These are phyloP conservation scores for Euryodendron excelsum DNA, from an alignment of 148 eudicot species.

Conservation along the genomic window DNA sequence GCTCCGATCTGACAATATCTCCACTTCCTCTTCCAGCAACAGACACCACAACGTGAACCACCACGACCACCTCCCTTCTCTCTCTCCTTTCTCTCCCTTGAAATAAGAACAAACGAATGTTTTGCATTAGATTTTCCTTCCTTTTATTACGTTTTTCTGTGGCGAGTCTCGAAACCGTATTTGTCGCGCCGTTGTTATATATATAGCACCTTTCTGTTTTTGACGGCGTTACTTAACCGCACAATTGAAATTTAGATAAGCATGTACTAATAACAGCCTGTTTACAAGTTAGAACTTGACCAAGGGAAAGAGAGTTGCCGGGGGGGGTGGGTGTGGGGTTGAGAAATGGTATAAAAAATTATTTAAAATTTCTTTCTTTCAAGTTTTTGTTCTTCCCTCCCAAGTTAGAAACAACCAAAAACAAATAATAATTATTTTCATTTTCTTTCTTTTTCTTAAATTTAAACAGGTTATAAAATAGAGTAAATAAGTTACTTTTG, in stretches of 20 bases:
- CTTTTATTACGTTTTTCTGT: slow-evolving; percentile 3
- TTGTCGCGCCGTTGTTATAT: slow-evolving; percentile 4
- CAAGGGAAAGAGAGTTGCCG: no score
- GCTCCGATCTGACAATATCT: slow-evolving; percentile 45
- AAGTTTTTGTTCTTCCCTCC: no score
- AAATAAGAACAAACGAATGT: neutral
- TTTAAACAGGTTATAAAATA: no score
- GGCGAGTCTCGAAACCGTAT: slow-evolving; percentile 2
- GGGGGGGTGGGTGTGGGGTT: no score
- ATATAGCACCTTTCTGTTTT: slow-evolving; percentile 12
- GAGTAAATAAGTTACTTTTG: no score
- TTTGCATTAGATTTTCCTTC: neutral
- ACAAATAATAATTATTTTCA: no score
- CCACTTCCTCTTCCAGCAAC: slow-evolving; percentile 8
- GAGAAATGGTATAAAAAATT: no score
- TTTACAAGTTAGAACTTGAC: no score
- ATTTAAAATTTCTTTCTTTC: no score
- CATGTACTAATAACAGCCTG: no score
- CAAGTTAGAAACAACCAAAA: no score
- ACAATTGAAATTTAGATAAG: neutral
- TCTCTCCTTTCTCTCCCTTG: neutral
- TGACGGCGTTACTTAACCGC: neutral
- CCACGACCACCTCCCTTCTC: slow-evolving; percentile 15
- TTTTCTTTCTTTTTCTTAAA: no score
- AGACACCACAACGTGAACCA: neutral